Base-by-base conservation (phyloP, 2,329 filamentous ascomycete species). In the Alternaria sp. region DNA sequence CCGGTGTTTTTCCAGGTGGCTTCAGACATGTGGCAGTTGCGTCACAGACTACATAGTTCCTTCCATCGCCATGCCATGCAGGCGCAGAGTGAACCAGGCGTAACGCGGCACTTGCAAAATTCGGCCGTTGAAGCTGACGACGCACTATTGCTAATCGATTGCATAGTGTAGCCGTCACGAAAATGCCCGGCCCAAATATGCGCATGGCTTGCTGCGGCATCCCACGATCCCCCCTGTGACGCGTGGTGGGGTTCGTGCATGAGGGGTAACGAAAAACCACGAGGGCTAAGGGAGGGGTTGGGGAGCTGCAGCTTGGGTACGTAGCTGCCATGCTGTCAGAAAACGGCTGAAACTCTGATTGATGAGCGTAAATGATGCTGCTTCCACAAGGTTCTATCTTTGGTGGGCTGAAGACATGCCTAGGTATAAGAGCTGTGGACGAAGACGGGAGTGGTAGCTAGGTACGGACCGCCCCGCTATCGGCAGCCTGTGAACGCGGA, bases 401-500 rank as follows among this genome's bases (percentile, higher is more conserved):
- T 40, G 36, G 36, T 40, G 36, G 36, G 36, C 36, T 40, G 36
- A 40, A 40, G 36, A 40, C 36, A 17, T 40, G 5, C 36, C 36
- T 17, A 10, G 36, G 36, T 40, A 40, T 40, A 43, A 26, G 36
- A 30, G 52, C 23, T 57, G 3, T 52, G 13, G 7, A 25, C 7
- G 6, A 40, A 52, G 19, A 23, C 19, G 19, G 23, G 49, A 17
- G 30, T 25, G 9, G 19, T 52, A 8, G 49, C 30, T 52, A 52
- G 49, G 49, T 52, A 45, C 62, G 62, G 62, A 46, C 62, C 62
- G 62, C 30, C n/a, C 62, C 62, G 52, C 62, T 57, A 36, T 23
- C 32, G n/a, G 28, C 13, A 49, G 25, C 21, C 17, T 43, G 52
- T 40, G 32, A 44, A 54, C 15, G 52, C 21, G 21, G 52, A 28